Conservation (phyloP, 345 rosid genomes). For the Linum lewisii region DNA sequence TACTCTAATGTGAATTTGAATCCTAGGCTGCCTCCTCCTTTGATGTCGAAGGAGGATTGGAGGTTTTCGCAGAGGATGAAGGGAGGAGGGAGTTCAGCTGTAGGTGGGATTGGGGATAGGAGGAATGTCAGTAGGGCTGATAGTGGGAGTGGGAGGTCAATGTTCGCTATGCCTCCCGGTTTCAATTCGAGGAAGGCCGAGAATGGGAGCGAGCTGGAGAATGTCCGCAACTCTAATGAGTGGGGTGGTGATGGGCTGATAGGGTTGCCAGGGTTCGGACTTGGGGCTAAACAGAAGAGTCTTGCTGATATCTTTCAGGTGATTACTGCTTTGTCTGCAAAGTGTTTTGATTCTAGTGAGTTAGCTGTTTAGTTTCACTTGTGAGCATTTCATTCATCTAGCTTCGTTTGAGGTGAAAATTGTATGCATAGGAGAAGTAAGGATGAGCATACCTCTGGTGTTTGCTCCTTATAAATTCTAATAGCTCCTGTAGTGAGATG, state of each 20-base stretch:
- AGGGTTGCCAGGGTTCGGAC: conserved; percentile 61
- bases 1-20: conserved; percentile 71
- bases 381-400: too few relatives aligned
- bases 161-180: conserved; percentile 71
- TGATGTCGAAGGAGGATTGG: conserved; percentile 81
- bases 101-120: conserved; percentile 75
- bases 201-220: conserved; percentile 35
- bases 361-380: neutral
- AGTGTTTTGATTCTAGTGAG: neutral
- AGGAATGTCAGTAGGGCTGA: conserved; percentile 43
- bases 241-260: conserved; percentile 80
- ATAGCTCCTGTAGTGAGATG: neutral
- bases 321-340: neutral
- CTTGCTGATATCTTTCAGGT: conserved; percentile 82
- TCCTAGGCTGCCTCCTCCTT: conserved; percentile 90
- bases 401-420: neutral
- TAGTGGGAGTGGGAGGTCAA: conserved; percentile 37
- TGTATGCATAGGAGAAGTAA: neutral
- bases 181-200: conserved; percentile 59
- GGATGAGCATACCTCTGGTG: neutral
- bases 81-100: conserved; percentile 41
- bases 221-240: conserved; percentile 33
- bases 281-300: conserved; percentile 66
- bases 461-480: neutral
- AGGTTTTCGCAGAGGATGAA: conserved; percentile 68